These are phyloP conservation scores for Yamadazyma friedrichii DNA, from an alignment of 1,139 yeast species.

Conservation along the genomic window DNA sequence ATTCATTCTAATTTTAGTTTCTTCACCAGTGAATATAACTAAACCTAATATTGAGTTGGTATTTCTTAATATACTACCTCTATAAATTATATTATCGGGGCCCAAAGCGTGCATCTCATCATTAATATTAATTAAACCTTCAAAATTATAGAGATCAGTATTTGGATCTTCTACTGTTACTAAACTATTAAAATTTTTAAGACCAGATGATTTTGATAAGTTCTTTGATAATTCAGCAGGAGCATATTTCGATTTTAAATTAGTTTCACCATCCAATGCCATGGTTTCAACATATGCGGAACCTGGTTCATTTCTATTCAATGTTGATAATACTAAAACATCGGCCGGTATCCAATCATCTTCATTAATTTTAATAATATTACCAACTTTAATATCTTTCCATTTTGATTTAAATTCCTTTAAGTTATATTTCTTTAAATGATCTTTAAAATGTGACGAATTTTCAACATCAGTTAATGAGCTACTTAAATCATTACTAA, in stretches of 20 bases:
- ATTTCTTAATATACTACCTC: slow-evolving; percentile 88
- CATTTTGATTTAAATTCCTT: slow-evolving; percentile 48
- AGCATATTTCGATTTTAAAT: slow-evolving; percentile 72
- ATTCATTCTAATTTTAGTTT: slow-evolving; percentile 93
- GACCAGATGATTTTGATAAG: slow-evolving; percentile 49
- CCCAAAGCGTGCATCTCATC: slow-evolving; percentile 57
- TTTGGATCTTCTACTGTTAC: slow-evolving; percentile 88
- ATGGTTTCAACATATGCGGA: slow-evolving; percentile 90
- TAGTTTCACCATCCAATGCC: slow-evolving; percentile 98
- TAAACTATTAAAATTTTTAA: slow-evolving; percentile 50
- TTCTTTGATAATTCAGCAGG: slow-evolving; percentile 57
- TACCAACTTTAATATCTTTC: slow-evolving; percentile 84
- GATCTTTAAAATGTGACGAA: slow-evolving; percentile 15
- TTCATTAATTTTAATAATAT: slow-evolving; percentile 65
- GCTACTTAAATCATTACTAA: neutral
- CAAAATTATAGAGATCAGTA: slow-evolving; percentile 85
- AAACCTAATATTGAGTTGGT: slow-evolving; percentile 72
- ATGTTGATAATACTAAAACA: slow-evolving; percentile 62
- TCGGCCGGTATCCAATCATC: slow-evolving; percentile 97
- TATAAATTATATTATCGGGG: slow-evolving; percentile 75
- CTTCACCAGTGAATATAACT: slow-evolving; percentile 93
- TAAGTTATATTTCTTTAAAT: slow-evolving; percentile 32
- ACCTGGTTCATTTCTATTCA: slow-evolving; percentile 56
- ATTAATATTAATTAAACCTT: slow-evolving; percentile 48
- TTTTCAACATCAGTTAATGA: slow-evolving; percentile 1